Evolutionary conservation across 805 yeast genomes (phyloP).

Genomic region (Candida ipomoeae): DNA sequence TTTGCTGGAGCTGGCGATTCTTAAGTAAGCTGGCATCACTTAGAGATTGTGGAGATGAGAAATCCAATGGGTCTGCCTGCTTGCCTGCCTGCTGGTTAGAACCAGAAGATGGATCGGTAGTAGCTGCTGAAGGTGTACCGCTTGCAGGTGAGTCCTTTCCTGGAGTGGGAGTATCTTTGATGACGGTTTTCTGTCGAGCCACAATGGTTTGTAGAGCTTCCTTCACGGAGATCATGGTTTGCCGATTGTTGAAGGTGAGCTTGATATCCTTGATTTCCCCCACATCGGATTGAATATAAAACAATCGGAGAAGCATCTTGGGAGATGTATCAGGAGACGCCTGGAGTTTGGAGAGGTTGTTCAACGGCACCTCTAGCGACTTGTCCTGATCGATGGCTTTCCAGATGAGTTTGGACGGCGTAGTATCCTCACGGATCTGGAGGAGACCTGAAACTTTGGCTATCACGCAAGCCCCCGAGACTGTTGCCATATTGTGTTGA

Average conservation of each 20-base stretch:
- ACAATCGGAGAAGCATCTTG: constrained; percentile 61
- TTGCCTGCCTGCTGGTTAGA: not conserved
- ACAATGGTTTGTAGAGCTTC: constrained; percentile 63
- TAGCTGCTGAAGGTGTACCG: constrained; percentile 21
- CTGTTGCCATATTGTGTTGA: constrained; percentile 17
- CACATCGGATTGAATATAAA: constrained; percentile 38
- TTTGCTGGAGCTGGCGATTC: constrained; percentile 76
- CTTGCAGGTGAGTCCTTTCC: constrained; percentile 4
- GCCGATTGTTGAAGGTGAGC: constrained; percentile 66
- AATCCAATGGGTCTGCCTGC: constrained; percentile 18
- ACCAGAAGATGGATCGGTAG: constrained; percentile 10
- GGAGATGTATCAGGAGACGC: constrained; percentile 67
- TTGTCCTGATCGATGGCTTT: constrained; percentile 48
- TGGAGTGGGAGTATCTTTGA: constrained; percentile 29
- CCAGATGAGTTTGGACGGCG: constrained; percentile 57
- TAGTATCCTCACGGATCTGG: constrained; percentile 50
- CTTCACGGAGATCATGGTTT: constrained; percentile 72
- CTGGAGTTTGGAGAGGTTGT: constrained; percentile 45
- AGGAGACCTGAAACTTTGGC: constrained; percentile 56
- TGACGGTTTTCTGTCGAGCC: constrained; percentile 57
- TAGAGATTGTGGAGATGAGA: constrained; percentile 24
- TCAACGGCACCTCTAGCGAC: constrained; percentile 32
- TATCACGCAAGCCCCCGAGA: constrained; percentile 51
- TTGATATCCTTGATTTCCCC: constrained; percentile 28
- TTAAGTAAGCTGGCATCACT: constrained; percentile 51